Evolutionary conservation across 163 green algal genomes (phyloP), one percentile per base, ranked within the genome.

Genomic region (Chlamydomonas reinhardtii): DNA sequence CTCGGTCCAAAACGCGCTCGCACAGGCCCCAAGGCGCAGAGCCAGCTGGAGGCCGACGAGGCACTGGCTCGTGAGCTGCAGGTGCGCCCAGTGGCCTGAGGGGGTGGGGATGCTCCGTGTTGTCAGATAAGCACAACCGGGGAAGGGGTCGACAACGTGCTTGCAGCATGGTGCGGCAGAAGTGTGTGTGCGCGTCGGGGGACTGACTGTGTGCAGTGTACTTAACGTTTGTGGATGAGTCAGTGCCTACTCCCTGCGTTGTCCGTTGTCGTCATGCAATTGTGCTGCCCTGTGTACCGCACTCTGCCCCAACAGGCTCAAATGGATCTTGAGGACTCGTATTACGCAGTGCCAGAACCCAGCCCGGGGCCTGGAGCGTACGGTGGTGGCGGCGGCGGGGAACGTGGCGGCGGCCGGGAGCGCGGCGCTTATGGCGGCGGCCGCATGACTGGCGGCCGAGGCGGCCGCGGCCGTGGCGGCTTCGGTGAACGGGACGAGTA

Each of bases 31-130:
- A 19, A 34, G 70, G 80, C 70, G 8, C 48, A 54, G 17, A 73
- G 35, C 56, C 80, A 86, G 70, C 37, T 86, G 70, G 69, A 86
- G 27, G 70, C 54, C 32, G 80, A 86, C 37, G 80, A 86, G 35
- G 80, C 69, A 0, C 70, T 86, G 80, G 80, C 80, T 0, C 37
- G 80, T 17, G 34, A 79, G 69, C 69, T 86, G 80, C 80, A 86
- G 70, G 80, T 86, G 5, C 5, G 39, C 5, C 39, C 39, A 8
- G 39, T n/a, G n/a, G n/a, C n/a, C n/a, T n/a, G n/a, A n/a, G n/a
- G n/a, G 71, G 11, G 79, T 24, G 62, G 22, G 62, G 3, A n/a
- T n/a, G n/a, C n/a, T n/a, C n/a, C n/a, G n/a, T n/a, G n/a, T n/a
- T n/a, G n/a, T n/a, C n/a, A n/a, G n/a, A n/a, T n/a, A n/a, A n/a